Evolutionary conservation across 306 rosid species (phyloP), one percentile per base, ranked within the genome.

Genomic region (Sesbania bispinosa): DNA sequence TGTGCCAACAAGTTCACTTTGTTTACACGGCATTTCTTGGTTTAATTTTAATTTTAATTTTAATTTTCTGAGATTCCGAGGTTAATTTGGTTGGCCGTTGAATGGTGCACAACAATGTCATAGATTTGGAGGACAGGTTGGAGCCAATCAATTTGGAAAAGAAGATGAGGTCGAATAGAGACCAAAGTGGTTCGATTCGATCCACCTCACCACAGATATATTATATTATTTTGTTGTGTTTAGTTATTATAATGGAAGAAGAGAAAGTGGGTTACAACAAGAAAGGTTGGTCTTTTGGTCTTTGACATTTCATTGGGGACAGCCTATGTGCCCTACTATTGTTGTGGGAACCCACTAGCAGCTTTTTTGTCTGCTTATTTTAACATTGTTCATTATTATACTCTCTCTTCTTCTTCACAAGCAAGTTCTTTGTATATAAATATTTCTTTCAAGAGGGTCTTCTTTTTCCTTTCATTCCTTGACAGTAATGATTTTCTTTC

Each of bases 1-100:
- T 77, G n/a, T 86, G 90, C 45, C 91, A 82, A 72, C 87, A 90
- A 88, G 90, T 86, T 80, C n/a, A 19, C 38, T 60, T 39, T 54
- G 59, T 57, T 47, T 45, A 27, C 18, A 10, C 8, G 27, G 42
- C 21, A 27, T 53, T 4, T 6, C 58, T 46, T 8, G 24, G 18
- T 47, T 47, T 47, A 3, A n/a, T 16, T 5, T 16, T 15, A 13
- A n/a, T 20, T 54, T 62, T 35, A 7, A 20, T 54, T 7, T 27
- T 60, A 6, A 2, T 26, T 51, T 70, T 77, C 77, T 70, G 81
- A 77, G 77, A 70, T 71, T 77, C 81, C 43, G 60, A 70, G 67
- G 73, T 62, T 70, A 77, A 70, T 42, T 41, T 52, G 60, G 35
- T 42, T 69, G 43, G 52, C 71, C 41, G 15, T 61, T 69, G 66